A percentile compares a stretch with the other conserved stretches of the same genome.
Evolutionary conservation across 139 green algal species (phyloP).

Genomic region (Chlorella sp.): DNA sequence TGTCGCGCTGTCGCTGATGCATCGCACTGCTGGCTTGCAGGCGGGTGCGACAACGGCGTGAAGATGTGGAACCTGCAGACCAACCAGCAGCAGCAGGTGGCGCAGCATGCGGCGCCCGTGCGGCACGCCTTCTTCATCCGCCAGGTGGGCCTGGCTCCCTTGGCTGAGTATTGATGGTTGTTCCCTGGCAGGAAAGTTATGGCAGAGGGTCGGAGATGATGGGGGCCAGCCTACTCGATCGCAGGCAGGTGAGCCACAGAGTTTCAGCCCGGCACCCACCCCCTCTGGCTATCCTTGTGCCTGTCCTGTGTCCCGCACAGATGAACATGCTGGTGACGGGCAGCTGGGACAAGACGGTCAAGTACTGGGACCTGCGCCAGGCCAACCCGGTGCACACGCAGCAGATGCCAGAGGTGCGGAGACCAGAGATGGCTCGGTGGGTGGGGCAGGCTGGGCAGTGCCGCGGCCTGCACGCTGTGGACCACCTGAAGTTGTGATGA

Average conservation of each 20-base stretch:
- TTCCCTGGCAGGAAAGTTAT: neutral
- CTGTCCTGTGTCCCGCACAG: no score
- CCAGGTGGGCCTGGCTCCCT: neutral
- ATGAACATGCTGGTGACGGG: constrained; percentile 81
- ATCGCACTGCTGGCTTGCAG: constrained; percentile 27
- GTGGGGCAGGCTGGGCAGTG: no score
- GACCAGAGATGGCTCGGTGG: no score
- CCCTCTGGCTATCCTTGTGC: neutral
- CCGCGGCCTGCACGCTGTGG: no score
- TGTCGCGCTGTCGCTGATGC: neutral
- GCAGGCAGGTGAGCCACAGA: no score
- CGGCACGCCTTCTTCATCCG: constrained; percentile 71
- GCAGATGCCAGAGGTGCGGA: constrained; percentile 75
- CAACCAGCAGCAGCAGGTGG: constrained; percentile 83
- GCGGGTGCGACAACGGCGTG: constrained; percentile 91
- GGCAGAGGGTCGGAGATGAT: neutral
- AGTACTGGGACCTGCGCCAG: constrained; percentile 80
- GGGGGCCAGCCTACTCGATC: neutral
- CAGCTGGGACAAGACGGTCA: constrained; percentile 73
- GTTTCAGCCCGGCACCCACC: neutral
- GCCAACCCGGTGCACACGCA: constrained; percentile 74
- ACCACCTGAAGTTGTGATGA: no score
- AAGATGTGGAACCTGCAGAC: constrained; percentile 94
- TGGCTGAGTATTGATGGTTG: no score
- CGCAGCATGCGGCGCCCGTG: constrained; percentile 88